phyloP scores from a whole-genome alignment of 305 asterid genomes.

The Fraxinus floribunda region DNA sequence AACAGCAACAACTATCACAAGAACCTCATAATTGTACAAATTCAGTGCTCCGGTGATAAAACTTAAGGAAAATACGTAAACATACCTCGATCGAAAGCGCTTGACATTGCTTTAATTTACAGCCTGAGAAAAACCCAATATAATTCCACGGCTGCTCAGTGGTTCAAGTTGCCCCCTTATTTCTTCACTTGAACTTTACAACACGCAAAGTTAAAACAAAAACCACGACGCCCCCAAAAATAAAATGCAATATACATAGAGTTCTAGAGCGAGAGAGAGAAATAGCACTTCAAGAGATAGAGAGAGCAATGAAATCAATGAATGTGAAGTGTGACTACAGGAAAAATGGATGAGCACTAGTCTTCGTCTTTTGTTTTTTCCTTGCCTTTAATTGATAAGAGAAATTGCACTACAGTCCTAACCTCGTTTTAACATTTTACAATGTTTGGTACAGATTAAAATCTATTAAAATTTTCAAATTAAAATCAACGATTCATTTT shows the following conservation, averaged over 20 bases:
- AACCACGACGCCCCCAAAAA: background rate
- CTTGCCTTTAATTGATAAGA: background rate
- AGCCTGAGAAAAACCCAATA: background rate
- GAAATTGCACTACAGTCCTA: background rate
- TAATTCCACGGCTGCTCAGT: background rate
- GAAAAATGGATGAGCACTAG: background rate
- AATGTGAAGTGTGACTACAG: background rate
- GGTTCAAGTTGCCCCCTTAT: background rate
- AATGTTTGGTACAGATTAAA: background rate
- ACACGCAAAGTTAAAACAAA: background rate
- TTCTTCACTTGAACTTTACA: background rate
- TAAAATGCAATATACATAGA: background rate
- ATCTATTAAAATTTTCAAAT: background rate
- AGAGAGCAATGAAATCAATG: background rate
- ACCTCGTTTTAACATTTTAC: background rate
- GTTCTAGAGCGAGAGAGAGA: background rate
- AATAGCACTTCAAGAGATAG: background rate
- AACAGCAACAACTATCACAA: background rate
- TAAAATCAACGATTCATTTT: background rate
- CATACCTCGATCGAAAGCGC: conserved; percentile 3
- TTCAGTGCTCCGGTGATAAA: background rate
- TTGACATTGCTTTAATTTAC: background rate
- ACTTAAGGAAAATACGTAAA: background rate
- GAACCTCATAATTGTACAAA: background rate
- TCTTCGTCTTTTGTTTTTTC: conserved; percentile 4